A percentile compares a stretch with the other conserved stretches of the same genome.
Evolutionary conservation across 805 yeast genomes (phyloP).

Genomic region (Yamadazyma endophytica): DNA sequence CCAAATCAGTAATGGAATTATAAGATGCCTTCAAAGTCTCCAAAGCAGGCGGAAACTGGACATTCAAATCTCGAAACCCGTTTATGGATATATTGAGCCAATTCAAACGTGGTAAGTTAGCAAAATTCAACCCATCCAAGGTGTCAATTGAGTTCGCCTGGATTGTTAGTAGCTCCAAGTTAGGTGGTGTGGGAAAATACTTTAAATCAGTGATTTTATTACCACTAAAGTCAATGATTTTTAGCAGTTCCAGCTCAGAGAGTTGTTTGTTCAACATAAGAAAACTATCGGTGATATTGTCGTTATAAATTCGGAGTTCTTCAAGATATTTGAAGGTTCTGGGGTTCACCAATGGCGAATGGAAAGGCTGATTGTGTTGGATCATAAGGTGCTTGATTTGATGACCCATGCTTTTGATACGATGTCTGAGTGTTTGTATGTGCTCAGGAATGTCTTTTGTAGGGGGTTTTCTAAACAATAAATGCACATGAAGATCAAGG

Average conservation of each 20-base stretch:
- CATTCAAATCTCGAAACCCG: slow-evolving; percentile 4
- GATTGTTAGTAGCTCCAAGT: slow-evolving; percentile 10
- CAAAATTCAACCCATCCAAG: slow-evolving; percentile 11
- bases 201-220: slow-evolving; percentile 13
- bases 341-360: slow-evolving; percentile 3
- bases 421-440: too few relatives aligned
- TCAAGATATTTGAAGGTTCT: slow-evolving; percentile 6
- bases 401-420: too few relatives aligned
- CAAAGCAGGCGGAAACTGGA: slow-evolving; percentile 10
- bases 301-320: slow-evolving; percentile 12
- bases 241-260: slow-evolving; percentile 1
- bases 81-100: slow-evolving; percentile 13
- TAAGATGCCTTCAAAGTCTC: slow-evolving; percentile 10
- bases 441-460: too few relatives aligned
- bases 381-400: too few relatives aligned
- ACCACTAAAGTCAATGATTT: slow-evolving; percentile 12
- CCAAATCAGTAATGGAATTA: slow-evolving; percentile 10
- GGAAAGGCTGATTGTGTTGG: too few relatives aligned
- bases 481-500: too few relatives aligned
- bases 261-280: background rate
- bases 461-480: too few relatives aligned
- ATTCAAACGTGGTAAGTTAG: slow-evolving; percentile 10
- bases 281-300: slow-evolving; percentile 8
- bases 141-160: slow-evolving; percentile 12
- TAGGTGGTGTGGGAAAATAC: slow-evolving; percentile 9